Conservation (phyloP, 2,329 filamentous ascomycete species). For the Tolypocladium ovalisporum region DNA sequence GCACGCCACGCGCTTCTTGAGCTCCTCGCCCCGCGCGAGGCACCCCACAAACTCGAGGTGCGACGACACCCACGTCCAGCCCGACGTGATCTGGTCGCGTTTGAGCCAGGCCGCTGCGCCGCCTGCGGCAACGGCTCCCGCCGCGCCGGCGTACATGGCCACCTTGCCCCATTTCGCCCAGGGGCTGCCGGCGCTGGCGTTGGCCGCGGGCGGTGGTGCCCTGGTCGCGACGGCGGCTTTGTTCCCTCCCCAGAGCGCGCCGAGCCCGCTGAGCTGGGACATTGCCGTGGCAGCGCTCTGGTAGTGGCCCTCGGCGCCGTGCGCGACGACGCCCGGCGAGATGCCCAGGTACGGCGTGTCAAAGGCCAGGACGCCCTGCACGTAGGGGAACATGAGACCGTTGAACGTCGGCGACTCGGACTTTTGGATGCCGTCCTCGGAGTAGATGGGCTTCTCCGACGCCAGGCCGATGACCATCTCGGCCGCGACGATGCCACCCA, state of each 20-base stretch:
- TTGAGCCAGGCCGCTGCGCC: slow-evolving; percentile 80
- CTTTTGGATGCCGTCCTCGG: slow-evolving; percentile 29
- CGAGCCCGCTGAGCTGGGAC: slow-evolving; percentile 52
- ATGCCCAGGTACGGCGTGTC: slow-evolving; percentile 89
- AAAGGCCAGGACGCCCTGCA: slow-evolving; percentile 83
- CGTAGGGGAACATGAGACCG: slow-evolving; percentile 81
- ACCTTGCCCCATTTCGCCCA: slow-evolving; percentile 81
- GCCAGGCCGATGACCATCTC: slow-evolving; percentile 70
- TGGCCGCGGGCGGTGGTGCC: slow-evolving; percentile 2
- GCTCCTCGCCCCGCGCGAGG: slow-evolving; percentile 71
- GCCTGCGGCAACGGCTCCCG: slow-evolving; percentile 69
- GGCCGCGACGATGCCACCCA: slow-evolving; percentile 88
- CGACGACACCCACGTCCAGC: slow-evolving; percentile 73
- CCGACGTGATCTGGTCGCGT: slow-evolving; percentile 65
- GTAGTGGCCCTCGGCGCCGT: slow-evolving; percentile 80
- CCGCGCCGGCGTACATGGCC: slow-evolving; percentile 77
- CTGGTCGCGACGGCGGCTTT: slow-evolving; percentile 7
- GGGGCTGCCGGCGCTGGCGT: slow-evolving; percentile 11
- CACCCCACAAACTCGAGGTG: slow-evolving; percentile 93
- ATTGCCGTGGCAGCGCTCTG: slow-evolving; percentile 60
- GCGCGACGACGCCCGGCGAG: slow-evolving; percentile 70
- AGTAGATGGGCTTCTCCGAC: slow-evolving; percentile 42
- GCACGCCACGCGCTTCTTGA: slow-evolving; percentile 60
- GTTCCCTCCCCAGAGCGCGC: slow-evolving; percentile 51
- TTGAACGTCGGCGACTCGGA: slow-evolving; percentile 30